Evolutionary conservation across 192 early-diverging fungal species (phyloP).

Genomic region (Jimgerdemannia flammicorona): DNA sequence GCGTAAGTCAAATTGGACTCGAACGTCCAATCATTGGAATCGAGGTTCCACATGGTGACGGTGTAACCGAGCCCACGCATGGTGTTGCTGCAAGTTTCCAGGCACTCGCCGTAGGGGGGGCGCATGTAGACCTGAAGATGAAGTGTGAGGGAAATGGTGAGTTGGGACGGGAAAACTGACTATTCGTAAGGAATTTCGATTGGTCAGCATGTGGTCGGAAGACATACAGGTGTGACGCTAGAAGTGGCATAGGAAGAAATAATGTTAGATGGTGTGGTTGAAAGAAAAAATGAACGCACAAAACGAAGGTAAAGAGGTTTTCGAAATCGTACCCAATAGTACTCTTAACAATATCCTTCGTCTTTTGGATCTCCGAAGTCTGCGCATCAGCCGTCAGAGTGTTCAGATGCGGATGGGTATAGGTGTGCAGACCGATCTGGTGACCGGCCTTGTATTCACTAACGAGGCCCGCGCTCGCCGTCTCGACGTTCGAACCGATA

Average conservation of each 20-base stretch:
- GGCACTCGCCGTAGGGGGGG: constrained; percentile 48
- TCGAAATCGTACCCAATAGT: no score
- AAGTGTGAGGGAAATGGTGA: constrained; percentile 45
- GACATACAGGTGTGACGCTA: no score
- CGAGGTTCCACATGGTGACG: constrained; percentile 35
- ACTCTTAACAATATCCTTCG: no score
- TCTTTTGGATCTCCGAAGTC: no score
- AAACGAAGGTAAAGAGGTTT: no score
- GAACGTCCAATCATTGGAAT: constrained; percentile 35
- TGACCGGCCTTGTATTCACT: constrained; percentile 50
- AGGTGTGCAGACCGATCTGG: constrained; percentile 56
- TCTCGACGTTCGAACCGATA: constrained; percentile 47
- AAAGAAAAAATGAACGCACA: no score
- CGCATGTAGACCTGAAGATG: constrained; percentile 50
- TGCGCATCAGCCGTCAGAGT: constrained; percentile 25
- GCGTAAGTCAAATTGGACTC: constrained; percentile 4
- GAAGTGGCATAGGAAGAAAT: no score
- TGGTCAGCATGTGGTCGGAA: no score
- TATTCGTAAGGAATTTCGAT: constrained; percentile 28
- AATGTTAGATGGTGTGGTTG: no score
- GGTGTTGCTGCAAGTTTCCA: constrained; percentile 18
- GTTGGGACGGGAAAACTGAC: constrained; percentile 48
- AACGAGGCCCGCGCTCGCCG: constrained; percentile 39
- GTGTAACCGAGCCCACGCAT: constrained; percentile 25
- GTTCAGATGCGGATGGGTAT: constrained; percentile 46